phyloP scores from a whole-genome alignment of 352 stramenopile species.

The Phytophthora sansomeana region DNA sequence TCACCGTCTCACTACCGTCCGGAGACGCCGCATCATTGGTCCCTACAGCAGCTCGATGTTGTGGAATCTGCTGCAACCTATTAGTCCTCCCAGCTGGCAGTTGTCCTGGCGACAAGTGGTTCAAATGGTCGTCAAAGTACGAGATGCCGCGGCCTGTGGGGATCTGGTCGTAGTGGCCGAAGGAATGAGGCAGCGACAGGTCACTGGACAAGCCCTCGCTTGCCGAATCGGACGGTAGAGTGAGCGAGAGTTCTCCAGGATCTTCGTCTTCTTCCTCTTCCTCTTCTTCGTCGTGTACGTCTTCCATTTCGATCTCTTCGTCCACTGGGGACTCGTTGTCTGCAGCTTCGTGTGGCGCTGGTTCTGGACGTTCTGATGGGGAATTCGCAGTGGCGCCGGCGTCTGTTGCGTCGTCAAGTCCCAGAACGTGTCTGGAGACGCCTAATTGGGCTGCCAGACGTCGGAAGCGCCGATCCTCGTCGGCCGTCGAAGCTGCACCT shows the following conservation, averaged over 20 bases:
- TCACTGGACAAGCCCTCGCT: slow-evolving; percentile 79
- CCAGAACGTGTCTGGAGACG: slow-evolving; percentile 53
- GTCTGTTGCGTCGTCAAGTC: slow-evolving; percentile 14
- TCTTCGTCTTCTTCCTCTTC: slow-evolving; percentile 32
- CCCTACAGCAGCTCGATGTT: neutral
- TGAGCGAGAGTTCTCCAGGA: slow-evolving; percentile 43
- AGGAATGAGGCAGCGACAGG: slow-evolving; percentile 72
- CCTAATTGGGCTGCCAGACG: slow-evolving; percentile 64
- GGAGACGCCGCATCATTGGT: neutral
- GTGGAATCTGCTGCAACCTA: slow-evolving; percentile 23
- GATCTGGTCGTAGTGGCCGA: slow-evolving; percentile 65
- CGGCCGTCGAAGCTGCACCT: slow-evolving; percentile 2
- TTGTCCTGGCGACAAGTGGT: slow-evolving; percentile 4
- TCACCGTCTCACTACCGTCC: slow-evolving; percentile 42
- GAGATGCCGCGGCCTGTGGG: slow-evolving; percentile 37
- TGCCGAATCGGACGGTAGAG: slow-evolving; percentile 55
- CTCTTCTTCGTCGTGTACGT: slow-evolving; percentile 28
- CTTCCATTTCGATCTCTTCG: slow-evolving; percentile 24
- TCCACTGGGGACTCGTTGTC: slow-evolving; percentile 34
- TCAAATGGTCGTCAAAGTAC: slow-evolving; percentile 72
- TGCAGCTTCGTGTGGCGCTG: neutral
- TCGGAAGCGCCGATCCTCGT: slow-evolving; percentile 45
- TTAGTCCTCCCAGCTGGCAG: slow-evolving; percentile 14
- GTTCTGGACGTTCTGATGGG: slow-evolving; percentile 2
- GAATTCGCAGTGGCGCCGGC: slow-evolving; percentile 1